These are phyloP conservation scores for Dipteronia sinensis DNA, from an alignment of 345 rosid genomes.

Conservation along the genomic window DNA sequence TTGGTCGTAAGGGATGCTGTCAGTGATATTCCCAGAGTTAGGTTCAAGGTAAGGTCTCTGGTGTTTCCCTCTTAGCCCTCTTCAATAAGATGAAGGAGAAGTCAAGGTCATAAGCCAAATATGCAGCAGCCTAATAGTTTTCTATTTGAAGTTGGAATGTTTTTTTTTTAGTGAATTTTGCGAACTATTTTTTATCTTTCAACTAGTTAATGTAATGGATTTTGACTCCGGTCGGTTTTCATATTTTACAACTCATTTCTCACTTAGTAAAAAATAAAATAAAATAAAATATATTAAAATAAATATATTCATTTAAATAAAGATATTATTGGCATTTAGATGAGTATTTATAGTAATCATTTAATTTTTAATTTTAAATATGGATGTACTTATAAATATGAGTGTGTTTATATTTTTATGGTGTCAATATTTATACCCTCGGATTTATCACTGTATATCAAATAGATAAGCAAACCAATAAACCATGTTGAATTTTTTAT, in stretches of 20 bases:
- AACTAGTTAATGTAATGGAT: conserved; percentile 8
- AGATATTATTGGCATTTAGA: too few relatives aligned
- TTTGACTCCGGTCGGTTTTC: not conserved
- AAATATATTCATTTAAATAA: too few relatives aligned
- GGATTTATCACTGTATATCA: too few relatives aligned
- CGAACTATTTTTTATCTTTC: conserved; percentile 17
- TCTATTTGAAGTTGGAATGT: conserved; percentile 3
- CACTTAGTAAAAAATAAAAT: too few relatives aligned
- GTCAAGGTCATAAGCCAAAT: conserved; percentile 61
- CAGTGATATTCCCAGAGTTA: conserved; percentile 86
- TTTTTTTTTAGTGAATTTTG: conserved; percentile 13
- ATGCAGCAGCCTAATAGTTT: not conserved
- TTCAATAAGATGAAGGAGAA: conserved; percentile 87
- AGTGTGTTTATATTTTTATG: too few relatives aligned
- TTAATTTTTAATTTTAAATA: too few relatives aligned
- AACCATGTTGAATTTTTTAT: too few relatives aligned
- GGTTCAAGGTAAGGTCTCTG: conserved; percentile 91
- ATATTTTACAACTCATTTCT: not conserved
- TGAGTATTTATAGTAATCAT: too few relatives aligned
- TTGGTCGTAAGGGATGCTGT: conserved; percentile 87
- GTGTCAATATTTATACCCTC: too few relatives aligned
- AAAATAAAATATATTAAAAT: too few relatives aligned
- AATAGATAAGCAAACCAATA: too few relatives aligned
- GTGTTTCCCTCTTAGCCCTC: conserved; percentile 75
- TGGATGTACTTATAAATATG: too few relatives aligned